phyloP scores from a whole-genome alignment of 371 early-diverging fungal genomes.

The Mortierella sp. region DNA sequence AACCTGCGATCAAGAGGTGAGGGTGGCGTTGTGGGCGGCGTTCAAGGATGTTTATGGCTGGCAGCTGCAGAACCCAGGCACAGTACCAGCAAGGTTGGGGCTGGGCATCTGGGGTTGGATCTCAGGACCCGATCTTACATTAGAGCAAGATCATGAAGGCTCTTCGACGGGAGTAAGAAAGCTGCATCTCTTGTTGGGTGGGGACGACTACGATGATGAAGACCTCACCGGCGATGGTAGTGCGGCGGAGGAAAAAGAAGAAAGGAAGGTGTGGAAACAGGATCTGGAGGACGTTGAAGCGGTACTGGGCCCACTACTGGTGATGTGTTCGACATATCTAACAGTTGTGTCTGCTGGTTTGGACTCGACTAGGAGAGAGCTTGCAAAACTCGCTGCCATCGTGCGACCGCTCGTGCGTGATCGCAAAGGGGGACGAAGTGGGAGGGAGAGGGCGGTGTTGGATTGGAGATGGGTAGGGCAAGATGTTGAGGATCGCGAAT shows the following conservation, averaged over 20 bases:
- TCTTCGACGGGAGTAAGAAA: not conserved
- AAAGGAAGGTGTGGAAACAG: not conserved
- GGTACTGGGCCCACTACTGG: conserved; percentile 13
- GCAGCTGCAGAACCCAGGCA: not conserved
- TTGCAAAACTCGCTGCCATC: conserved; percentile 3
- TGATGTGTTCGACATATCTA: conserved; percentile 26
- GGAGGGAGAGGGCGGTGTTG: not conserved
- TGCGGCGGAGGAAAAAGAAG: not conserved
- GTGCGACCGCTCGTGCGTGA: conserved; percentile 3
- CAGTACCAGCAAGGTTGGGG: not conserved
- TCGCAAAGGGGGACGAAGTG: not conserved
- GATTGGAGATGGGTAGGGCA: conserved; percentile 6
- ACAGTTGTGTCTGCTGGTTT: conserved; percentile 22
- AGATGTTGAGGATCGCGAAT: not conserved
- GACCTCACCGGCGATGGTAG: not conserved
- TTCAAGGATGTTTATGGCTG: not conserved
- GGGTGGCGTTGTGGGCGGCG: conserved; percentile 20
- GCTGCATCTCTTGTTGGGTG: not conserved
- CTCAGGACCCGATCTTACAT: not conserved
- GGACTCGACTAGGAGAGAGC: conserved; percentile 14
- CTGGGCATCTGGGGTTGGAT: not conserved
- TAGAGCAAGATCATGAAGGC: not conserved
- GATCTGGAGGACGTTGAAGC: not conserved
- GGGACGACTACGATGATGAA: not conserved
- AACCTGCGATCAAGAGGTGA: conserved; percentile 18